Base-by-base conservation (phyloP, 306 rosid genomes). In the Lupinus albus region DNA sequence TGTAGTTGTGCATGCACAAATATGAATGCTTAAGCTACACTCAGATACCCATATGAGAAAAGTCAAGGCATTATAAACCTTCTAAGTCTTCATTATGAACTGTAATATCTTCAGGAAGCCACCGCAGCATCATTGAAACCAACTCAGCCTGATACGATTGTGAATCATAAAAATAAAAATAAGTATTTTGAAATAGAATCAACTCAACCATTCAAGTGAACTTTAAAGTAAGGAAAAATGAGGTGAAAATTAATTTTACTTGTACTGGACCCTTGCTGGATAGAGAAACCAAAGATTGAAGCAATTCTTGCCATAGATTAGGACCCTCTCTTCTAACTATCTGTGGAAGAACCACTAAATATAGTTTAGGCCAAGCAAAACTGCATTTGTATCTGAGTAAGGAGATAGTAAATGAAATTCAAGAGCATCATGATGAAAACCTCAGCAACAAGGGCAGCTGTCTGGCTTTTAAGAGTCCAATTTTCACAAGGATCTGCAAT, bases 91-190 rank as follows among this genome's bases (percentile, higher is more conserved):
- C 99, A 79, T 93, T 88, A 79, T 93, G 97, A 78, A 93, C 95
- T 1, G 97, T 86, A 78, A 90, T 88, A 68, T 93, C 99, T 83
- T 93, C 99, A 64, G 97, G 99, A 77, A 93, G 97, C 99, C 99
- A 93, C 85, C 97, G 86, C 77, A 93, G 86, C 92, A 78, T 84
- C 96, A 93, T 93, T 15, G 95, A 81, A 58, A 93, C 97, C 87
- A 93, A 85, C 87, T 93, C 97, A 73, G 95, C 99, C 99, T 93
- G 75, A 64, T 42, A 76, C n/a, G n/a, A 68, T 62, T 13, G 60
- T 4, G 47, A 71, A 60, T 45, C 47, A 41, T 30, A 18, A 75
- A 54, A 58, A 9, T 35, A 0, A 52, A 47, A 16, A 51, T 48
- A 42, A 53, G 73, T 45, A 67, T 48, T 30, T 51, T 59, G 58